phyloP scores from a whole-genome alignment of 2,329 filamentous ascomycete species.

The Aspergillus sp. region DNA sequence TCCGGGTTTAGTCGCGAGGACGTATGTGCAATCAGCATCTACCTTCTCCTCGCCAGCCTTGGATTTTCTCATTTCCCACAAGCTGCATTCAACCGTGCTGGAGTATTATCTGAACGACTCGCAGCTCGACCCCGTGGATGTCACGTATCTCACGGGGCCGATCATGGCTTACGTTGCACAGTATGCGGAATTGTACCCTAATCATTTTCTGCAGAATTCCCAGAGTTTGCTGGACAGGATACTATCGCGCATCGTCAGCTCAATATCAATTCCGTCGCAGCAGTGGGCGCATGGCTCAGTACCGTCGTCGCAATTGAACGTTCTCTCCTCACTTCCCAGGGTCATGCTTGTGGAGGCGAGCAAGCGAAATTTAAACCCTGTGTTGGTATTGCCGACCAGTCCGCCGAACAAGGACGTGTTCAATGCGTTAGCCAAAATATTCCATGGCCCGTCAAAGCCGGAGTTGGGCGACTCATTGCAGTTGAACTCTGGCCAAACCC shows the following conservation, averaged over 20 bases:
- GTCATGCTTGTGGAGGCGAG: constrained; percentile 41
- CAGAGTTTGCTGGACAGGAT: constrained; percentile 36
- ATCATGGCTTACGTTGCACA: constrained; percentile 50
- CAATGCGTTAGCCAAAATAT: constrained; percentile 46
- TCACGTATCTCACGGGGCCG: constrained; percentile 45
- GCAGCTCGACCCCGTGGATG: constrained; percentile 41
- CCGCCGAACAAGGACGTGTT: constrained; percentile 46
- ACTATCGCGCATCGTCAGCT: constrained; percentile 38
- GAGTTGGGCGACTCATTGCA: constrained; percentile 19
- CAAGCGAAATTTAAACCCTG: constrained; percentile 31
- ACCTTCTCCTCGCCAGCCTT: constrained; percentile 36
- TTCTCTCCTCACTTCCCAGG: constrained; percentile 50
- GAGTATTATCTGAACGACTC: constrained; percentile 44
- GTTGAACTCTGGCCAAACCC: constrained; percentile 23
- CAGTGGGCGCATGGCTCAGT: constrained; percentile 46
- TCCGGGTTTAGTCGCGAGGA: constrained; percentile 24
- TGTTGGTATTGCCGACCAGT: constrained; percentile 44
- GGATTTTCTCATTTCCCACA: constrained; percentile 44
- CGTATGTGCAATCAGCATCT: constrained; percentile 23
- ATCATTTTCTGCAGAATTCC: constrained; percentile 42
- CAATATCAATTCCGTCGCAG: constrained; percentile 35
- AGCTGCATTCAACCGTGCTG: constrained; percentile 43
- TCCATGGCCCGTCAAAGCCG: constrained; percentile 41
- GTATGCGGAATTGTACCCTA: constrained; percentile 47
- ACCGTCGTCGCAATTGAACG: constrained; percentile 47